Percentiles rank a stretch among this genome's conserved stretches.
These are phyloP conservation scores for Spathaspora gorwiae DNA, from an alignment of 805 yeast genomes.

Conservation along the genomic window DNA sequence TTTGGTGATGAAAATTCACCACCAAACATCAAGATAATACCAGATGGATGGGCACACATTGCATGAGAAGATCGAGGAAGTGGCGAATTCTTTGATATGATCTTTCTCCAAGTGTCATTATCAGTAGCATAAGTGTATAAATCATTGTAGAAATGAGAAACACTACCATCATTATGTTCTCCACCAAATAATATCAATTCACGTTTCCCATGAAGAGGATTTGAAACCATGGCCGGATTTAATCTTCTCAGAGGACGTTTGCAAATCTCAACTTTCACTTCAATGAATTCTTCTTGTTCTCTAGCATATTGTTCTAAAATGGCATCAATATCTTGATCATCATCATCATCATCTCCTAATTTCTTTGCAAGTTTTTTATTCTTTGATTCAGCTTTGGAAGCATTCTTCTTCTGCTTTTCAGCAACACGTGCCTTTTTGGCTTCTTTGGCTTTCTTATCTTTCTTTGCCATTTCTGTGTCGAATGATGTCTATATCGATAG, in stretches of 20 bases:
- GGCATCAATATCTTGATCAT: constrained; percentile 82
- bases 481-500: no score
- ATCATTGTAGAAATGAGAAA: constrained; percentile 77
- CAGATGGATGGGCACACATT: constrained; percentile 89
- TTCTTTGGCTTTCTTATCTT: constrained; percentile 79
- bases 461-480: constrained; percentile 69
- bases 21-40: constrained; percentile 81
- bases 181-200: constrained; percentile 91
- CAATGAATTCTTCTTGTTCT: constrained; percentile 76
- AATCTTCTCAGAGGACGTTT: constrained; percentile 61
- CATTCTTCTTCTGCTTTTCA: constrained; percentile 73
- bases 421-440: constrained; percentile 88
- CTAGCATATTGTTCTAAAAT: constrained; percentile 70
- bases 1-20: constrained; percentile 97
- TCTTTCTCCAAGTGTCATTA: constrained; percentile 74
- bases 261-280: constrained; percentile 57
- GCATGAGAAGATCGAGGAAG: constrained; percentile 92
- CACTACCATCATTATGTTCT: constrained; percentile 50
- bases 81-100: constrained; percentile 81
- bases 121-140: constrained; percentile 68
- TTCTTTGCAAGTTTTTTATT: constrained; percentile 72
- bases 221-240: constrained; percentile 70
- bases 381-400: constrained; percentile 68
- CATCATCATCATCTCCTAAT: constrained; percentile 75
- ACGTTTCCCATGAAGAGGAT: constrained; percentile 67